Base-by-base conservation (phyloP, 208 protist species). In the Acanthamoeba quina region DNA sequence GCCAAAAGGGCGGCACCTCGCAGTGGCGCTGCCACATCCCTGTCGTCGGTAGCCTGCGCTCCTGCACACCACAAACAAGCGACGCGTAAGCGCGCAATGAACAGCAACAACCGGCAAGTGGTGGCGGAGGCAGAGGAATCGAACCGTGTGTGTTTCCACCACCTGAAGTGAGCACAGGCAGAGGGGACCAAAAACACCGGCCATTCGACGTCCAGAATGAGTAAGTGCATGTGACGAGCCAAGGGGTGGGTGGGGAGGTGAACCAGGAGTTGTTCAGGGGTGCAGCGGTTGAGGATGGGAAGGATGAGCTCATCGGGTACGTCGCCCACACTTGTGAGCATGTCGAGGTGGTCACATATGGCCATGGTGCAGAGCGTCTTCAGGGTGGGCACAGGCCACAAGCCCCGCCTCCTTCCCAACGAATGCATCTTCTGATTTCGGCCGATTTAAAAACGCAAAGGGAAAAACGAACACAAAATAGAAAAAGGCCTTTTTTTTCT, bases 291-390 rank as follows among this genome's bases (percentile, higher is more conserved):
- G 49, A 86, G 78, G 19, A 86, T 64, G 52, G 78, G 78, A 10
- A 62, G 17, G n/a, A 86, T 34, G 49, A 86, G 78, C 15, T 86
- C 78, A 13, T 86, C 78, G 6, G 78, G 78, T 3, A 86, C 78
- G 15, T 86, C 78, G 17, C 78, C 78, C 11, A 86, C 78, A 24
- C 52, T 86, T 6, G 49, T 62, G n/a, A 86, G 78, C 78, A 86
- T 13, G 49, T 86, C 78, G 47, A 62, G 49, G 52, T 86, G 44
- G 78, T 56, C 78, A 13, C 52, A 34, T 31, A 86, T 86, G 15
- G 29, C 11, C 26, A 17, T 29, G 29, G 24, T 34, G 78, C 78
- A 86, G 5, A 86, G 78, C 1, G 78, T 86, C 26, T 44, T 19
- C 5, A 86, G 9, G 52, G 49, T 86, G 49, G 78, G 78, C 15